phyloP scores from a whole-genome alignment of 2,329 filamentous ascomycete genomes.

The Aspergillus vadensis region DNA sequence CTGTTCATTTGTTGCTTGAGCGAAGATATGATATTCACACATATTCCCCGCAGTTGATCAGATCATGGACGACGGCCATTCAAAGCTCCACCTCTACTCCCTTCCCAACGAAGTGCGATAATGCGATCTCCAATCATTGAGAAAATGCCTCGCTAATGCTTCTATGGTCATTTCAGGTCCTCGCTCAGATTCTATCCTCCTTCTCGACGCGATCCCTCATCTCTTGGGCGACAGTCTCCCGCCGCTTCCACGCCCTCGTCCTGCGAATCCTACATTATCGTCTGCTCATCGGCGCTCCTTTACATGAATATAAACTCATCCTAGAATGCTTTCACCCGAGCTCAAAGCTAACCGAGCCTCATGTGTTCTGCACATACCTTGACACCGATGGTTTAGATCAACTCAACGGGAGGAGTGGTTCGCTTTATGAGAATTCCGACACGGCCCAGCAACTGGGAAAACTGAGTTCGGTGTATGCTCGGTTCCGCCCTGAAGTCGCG shows the following conservation, averaged over 20 bases:
- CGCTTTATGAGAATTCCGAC: constrained; percentile 37
- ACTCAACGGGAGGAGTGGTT: constrained; percentile 43
- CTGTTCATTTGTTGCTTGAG: not conserved
- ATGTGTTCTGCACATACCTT: constrained; percentile 68
- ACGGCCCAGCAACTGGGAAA: constrained; percentile 42
- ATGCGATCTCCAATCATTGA: not conserved
- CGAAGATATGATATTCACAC: not conserved
- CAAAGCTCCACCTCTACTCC: constrained; percentile 25
- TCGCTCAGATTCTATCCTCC: constrained; percentile 53
- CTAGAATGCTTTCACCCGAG: constrained; percentile 78
- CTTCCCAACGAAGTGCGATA: constrained; percentile 41
- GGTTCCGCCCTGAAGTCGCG: constrained; percentile 67
- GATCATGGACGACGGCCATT: constrained; percentile 17
- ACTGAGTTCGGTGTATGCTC: constrained; percentile 65
- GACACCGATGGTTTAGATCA: constrained; percentile 63
- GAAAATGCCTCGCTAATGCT: not conserved
- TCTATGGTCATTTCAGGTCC: constrained; percentile 43
- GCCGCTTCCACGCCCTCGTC: constrained; percentile 64
- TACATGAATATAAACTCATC: constrained; percentile 67
- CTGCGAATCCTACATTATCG: constrained; percentile 66
- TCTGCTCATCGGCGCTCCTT: constrained; percentile 59
- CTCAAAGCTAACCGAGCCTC: constrained; percentile 68
- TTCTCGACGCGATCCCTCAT: constrained; percentile 58
- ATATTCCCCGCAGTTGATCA: constrained; percentile 1
- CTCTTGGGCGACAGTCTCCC: constrained; percentile 60